A percentile compares a stretch with the other conserved stretches of the same genome.
These are phyloP conservation scores for Yamadazyma triangularis DNA, from an alignment of 1,139 yeast species.

Conservation along the genomic window DNA sequence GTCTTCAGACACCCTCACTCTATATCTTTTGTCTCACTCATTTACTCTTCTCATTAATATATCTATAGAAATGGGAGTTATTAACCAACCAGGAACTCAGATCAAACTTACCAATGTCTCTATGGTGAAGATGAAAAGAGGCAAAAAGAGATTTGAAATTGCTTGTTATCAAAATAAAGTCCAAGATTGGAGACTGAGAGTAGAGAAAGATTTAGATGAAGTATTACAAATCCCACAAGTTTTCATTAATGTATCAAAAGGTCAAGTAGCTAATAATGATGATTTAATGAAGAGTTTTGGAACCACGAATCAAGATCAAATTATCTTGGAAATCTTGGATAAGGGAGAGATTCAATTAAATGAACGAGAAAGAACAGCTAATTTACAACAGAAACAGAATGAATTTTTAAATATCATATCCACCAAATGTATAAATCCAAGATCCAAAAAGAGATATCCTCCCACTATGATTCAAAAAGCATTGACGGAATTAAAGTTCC, in stretches of 20 bases:
- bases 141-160: slow-evolving; percentile 85
- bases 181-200: slow-evolving; percentile 87
- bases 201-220: slow-evolving; percentile 91
- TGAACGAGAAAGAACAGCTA: slow-evolving; percentile 85
- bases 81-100: slow-evolving; percentile 85
- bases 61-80: slow-evolving; percentile 41
- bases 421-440: slow-evolving; percentile 89
- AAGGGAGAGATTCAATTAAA: slow-evolving; percentile 94
- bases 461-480: slow-evolving; percentile 93
- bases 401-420: slow-evolving; percentile 82
- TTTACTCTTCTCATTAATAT: background rate
- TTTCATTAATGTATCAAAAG: slow-evolving; percentile 88
- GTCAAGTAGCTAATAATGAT: slow-evolving; percentile 87
- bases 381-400: slow-evolving; percentile 69
- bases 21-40: background rate
- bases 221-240: slow-evolving; percentile 96
- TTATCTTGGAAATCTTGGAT: slow-evolving; percentile 73
- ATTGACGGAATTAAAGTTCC: slow-evolving; percentile 73
- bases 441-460: slow-evolving; percentile 85
- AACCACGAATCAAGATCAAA: slow-evolving; percentile 66
- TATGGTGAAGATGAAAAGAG: slow-evolving; percentile 83
- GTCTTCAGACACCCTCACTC: no score
- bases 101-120: slow-evolving; percentile 93
- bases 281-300: slow-evolving; percentile 75
- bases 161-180: slow-evolving; percentile 97